Conservation (phyloP, 148 eudicot species). For the Amaranthus hypochondriacus region DNA sequence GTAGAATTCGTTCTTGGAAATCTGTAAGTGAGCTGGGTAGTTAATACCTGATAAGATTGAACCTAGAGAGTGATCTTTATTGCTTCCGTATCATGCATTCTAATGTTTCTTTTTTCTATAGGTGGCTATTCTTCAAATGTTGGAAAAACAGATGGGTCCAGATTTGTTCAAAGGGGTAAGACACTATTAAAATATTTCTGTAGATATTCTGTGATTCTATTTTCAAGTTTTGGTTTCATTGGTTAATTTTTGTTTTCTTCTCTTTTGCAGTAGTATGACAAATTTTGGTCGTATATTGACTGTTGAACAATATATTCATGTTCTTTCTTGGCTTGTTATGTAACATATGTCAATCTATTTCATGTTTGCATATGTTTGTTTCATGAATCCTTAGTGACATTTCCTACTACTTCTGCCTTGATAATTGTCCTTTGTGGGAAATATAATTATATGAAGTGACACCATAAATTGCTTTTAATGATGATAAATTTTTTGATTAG, state of each 20-base stretch:
- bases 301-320: not conserved
- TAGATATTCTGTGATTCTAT: not conserved
- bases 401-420: too few relatives aligned
- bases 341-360: not conserved
- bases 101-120: conserved; percentile 22
- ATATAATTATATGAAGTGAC: too few relatives aligned
- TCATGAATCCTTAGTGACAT: too few relatives aligned
- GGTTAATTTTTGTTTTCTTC: not conserved
- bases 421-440: too few relatives aligned
- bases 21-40: conserved; percentile 55
- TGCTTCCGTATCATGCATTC: not conserved
- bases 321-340: not conserved
- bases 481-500: too few relatives aligned
- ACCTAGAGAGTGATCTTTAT: conserved; percentile 2
- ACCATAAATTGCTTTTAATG: too few relatives aligned
- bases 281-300: not conserved
- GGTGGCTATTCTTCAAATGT: conserved; percentile 97
- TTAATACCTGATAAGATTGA: conserved; percentile 6
- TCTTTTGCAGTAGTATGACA: not conserved
- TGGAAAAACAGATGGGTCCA: conserved; percentile 99
- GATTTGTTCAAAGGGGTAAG: conserved; percentile 91
- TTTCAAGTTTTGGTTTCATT: not conserved
- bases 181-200: not conserved
- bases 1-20: conserved; percentile 92
- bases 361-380: not conserved